These are phyloP conservation scores for Shiraia bambusicola DNA, from an alignment of 2,329 filamentous ascomycete genomes.

Conservation along the genomic window DNA sequence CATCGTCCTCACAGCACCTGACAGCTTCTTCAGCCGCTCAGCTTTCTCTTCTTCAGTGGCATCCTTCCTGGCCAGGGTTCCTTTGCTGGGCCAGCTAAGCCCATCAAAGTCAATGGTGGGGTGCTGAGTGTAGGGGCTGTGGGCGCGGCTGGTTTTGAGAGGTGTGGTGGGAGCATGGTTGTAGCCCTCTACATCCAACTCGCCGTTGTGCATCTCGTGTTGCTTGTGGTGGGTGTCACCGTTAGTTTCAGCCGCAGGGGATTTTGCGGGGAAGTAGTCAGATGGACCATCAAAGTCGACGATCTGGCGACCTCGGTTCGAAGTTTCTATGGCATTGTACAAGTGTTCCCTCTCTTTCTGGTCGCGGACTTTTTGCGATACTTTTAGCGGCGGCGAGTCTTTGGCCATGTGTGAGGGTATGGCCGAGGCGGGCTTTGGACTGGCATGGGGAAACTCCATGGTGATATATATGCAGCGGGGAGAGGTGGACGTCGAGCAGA, in stretches of 20 bases:
- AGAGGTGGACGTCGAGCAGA: no score
- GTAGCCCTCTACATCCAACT: conserved; percentile 51
- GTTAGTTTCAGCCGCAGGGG: conserved; percentile 18
- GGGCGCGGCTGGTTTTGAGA: conserved; percentile 54
- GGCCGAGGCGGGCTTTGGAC: conserved; percentile 52
- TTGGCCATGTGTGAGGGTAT: conserved; percentile 60
- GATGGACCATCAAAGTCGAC: conserved; percentile 47
- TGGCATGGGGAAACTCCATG: conserved; percentile 22
- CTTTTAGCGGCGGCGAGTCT: conserved; percentile 54
- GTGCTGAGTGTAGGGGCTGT: conserved; percentile 53
- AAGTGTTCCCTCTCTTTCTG: conserved; percentile 58
- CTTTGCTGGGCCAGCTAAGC: conserved; percentile 59
- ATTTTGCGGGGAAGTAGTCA: conserved; percentile 31
- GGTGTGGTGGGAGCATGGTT: conserved; percentile 57
- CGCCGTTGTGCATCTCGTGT: conserved; percentile 25
- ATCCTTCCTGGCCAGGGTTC: conserved; percentile 64
- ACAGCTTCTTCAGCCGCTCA: conserved; percentile 60
- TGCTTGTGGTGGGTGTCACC: conserved; percentile 14
- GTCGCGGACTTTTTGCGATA: conserved; percentile 51
- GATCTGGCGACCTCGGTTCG: conserved; percentile 53
- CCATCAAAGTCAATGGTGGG: conserved; percentile 58
- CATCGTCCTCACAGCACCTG: conserved; percentile 63
- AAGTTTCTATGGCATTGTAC: conserved; percentile 60
- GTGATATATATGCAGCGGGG: conserved; percentile 10
- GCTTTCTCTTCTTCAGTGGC: conserved; percentile 60